Evolutionary conservation across 2,329 filamentous ascomycete species (phyloP), one percentile per base, ranked within the genome.

Genomic region (Ilyonectria destructans): DNA sequence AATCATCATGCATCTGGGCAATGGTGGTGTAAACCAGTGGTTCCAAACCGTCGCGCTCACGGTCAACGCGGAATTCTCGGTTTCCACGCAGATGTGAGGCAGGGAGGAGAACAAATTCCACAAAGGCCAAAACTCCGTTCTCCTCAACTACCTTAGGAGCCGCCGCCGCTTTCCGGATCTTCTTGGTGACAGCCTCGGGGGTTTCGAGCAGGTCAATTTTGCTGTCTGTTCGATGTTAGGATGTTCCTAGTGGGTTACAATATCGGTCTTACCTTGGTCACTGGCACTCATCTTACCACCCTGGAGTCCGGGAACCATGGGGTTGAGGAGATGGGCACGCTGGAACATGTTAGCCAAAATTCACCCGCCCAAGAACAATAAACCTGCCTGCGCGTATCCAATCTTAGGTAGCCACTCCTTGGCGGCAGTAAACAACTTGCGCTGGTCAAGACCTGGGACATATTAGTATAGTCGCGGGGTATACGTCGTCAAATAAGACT

Each of bases 161-260:
- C 23, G 93, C 93, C 70, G 92, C 89, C 0, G 96, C 95, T 82
- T 98, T 98, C 78, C 91, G 91, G 60, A 97, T 86, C 86, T 97
- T 97, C 85, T 92, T 94, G 74, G 87, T 85, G 15, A 98, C 92
- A 2, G 84, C 82, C 0, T 97, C 94, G 0, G 92, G 85, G 0
- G 88, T 73, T 77, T 98, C 96, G 19, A 98, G 88, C n/a, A 98
- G 87, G 78, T 98, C 96, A 72, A 98, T 97, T 84, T 98, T 98
- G 78, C 90, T 93, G 81, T 95, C 92, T 75, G 84, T 82, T 12
- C 60, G 48, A 13, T 9, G 45, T 58, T 7, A 66, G 52, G 59
- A 8, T 46, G 31, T 9, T 9, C 4, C 3, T 48, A n/a, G n/a
- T 17, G 7, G 1, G 26, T 0, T 17, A 2, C 7, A 35, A 10